Percentiles rank a stretch among this genome's conserved stretches.
phyloP scores from a whole-genome alignment of 177 flowering plant species.

The Vitis hybrid region DNA sequence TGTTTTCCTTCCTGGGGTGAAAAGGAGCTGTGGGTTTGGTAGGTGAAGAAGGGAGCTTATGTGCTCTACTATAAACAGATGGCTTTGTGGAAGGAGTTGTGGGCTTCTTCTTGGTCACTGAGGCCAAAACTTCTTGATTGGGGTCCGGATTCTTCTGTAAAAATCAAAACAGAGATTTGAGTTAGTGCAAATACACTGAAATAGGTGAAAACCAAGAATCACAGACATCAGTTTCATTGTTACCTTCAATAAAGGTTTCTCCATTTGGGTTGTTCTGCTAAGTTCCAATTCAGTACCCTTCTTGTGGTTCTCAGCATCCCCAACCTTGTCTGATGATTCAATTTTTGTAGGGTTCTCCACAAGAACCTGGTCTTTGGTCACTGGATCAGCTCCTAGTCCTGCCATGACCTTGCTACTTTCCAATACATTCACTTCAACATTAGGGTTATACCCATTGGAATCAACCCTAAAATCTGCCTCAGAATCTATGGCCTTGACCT shows the following conservation, averaged over 20 bases:
- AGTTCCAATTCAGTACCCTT: slow-evolving; percentile 17
- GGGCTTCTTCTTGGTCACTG: slow-evolving; percentile 25
- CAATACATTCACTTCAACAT: background rate
- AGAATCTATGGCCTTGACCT: background rate
- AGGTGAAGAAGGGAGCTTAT: slow-evolving; percentile 31
- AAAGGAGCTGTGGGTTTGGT: slow-evolving; percentile 16
- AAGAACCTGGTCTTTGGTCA: slow-evolving; percentile 7
- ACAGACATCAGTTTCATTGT: background rate
- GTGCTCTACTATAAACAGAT: slow-evolving; percentile 8
- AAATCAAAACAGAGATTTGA: background rate
- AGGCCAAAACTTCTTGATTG: slow-evolving; percentile 17
- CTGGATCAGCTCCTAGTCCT: slow-evolving; percentile 9
- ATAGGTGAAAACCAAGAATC: background rate
- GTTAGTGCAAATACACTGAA: background rate
- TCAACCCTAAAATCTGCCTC: background rate
- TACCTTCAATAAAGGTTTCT: slow-evolving; percentile 34
- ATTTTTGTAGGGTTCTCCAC: slow-evolving; percentile 10
- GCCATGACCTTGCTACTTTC: background rate
- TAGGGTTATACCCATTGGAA: background rate
- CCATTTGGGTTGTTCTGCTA: slow-evolving; percentile 13
- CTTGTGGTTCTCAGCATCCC: background rate
- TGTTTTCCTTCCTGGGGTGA: slow-evolving; percentile 18
- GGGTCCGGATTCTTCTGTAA: slow-evolving; percentile 14
- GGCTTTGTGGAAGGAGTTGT: slow-evolving; percentile 21
- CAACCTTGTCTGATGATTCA: slow-evolving; percentile 12